Base-by-base conservation (phyloP, 1,139 yeast genomes). In the Blastobotrys arbuscula region DNA sequence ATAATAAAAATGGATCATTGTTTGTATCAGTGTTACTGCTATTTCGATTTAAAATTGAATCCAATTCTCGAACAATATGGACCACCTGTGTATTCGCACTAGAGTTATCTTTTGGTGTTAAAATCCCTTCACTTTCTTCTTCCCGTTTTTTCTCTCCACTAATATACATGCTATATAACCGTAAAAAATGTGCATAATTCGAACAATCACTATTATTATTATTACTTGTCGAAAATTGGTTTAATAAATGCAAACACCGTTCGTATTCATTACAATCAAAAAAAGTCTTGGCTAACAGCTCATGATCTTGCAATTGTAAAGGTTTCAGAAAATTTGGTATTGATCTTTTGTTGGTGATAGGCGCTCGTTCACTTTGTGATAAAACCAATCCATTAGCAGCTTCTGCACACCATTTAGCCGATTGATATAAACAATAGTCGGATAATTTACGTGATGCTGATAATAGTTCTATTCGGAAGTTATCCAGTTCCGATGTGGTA, bases 251-350 rank as follows among this genome's bases (percentile, higher is more conserved):
- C 1, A 86, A 80, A 52, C 94, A 86, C 31, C 98, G 69, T 52
- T 84, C 94, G 61, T 83, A 90, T 63, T 92, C 98, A 58, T 85
- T 83, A 60, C 90, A 81, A 59, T 81, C 84, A 69, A 92, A 88
- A 59, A 85, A 83, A 0, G 87, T 65, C 50, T 81, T 79, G 0
- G 95, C 97, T 26, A 88, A 69, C 12, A 79, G 59, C 13, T 69
- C 55, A 43, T 53, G 49, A 46, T 42, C 41, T 38, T 38, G 15
- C 24, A 46, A 35, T 20, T 34, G 21, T 20, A 50, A 48, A 21
- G 35, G 50, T 30, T 50, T 34, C 40, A 50, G 39, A 41, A 50
- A 53, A 37, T 53, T 45, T 20, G 59, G 30, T 36, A 50, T 39
- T 13, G 42, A 35, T 18, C 12, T 26, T 35, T 50, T 35, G 51